phyloP scores from a whole-genome alignment of 441 rosid genomes.

The Raphanus hybrid region DNA sequence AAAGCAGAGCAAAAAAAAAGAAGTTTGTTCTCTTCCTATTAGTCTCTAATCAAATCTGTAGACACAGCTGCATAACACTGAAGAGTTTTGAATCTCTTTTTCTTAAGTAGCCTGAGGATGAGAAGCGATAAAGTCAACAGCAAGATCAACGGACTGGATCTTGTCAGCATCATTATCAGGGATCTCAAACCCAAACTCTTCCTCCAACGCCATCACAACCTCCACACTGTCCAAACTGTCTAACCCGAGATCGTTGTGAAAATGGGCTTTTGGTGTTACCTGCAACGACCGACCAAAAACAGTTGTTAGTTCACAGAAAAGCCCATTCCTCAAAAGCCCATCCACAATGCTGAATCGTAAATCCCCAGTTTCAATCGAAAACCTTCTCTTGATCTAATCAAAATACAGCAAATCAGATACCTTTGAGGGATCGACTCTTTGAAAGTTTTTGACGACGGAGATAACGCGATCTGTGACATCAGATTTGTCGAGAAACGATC shows the following conservation, averaged over 20 bases:
- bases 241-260: not conserved
- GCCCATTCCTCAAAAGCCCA: too few species aligned
- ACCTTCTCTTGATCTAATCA: not conserved
- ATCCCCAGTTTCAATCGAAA: too few species aligned
- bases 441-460: conserved; percentile 3
- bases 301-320: too few species aligned
- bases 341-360: too few species aligned
- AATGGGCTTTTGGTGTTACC: conserved; percentile 1
- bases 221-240: not conserved
- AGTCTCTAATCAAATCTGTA: not conserved
- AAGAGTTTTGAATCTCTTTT: not conserved
- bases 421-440: not conserved
- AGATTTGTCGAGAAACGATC: not conserved
- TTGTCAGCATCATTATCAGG: conserved; percentile 1
- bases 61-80: not conserved
- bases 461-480: not conserved
- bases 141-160: conserved; percentile 5
- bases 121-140: conserved; percentile 1
- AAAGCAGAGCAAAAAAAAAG: not conserved
- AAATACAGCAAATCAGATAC: not conserved
- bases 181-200: conserved; percentile 1
- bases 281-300: not conserved
- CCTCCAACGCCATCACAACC: not conserved
- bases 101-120: not conserved
- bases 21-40: not conserved